phyloP scores from a whole-genome alignment of 305 asterid genomes.

The Fraxinus baroniana region DNA sequence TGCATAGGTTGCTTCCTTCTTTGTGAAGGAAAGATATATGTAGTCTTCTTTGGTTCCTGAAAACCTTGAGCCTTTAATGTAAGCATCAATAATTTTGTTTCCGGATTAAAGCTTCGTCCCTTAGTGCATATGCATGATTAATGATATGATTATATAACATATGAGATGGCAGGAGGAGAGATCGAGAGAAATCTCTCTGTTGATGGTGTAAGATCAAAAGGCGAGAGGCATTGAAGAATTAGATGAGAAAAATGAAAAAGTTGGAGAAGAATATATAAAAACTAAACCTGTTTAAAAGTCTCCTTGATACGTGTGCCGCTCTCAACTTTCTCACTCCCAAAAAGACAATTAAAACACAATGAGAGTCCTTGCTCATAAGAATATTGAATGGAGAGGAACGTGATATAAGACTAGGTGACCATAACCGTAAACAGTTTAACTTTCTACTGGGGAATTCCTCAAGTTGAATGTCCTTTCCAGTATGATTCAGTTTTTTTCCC shows the following conservation, averaged over 20 bases:
- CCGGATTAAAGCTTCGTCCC: not conserved
- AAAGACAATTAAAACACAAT: not conserved
- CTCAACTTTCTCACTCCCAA: not conserved
- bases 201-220: not conserved
- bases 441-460: not conserved
- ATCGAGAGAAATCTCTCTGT: not conserved
- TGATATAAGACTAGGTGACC: not conserved
- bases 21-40: not conserved
- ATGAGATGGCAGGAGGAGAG: not conserved
- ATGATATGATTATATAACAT: not conserved
- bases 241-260: not conserved
- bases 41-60: not conserved
- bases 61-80: not conserved
- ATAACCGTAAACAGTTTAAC: not conserved
- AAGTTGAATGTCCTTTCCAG: not conserved
- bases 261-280: not conserved
- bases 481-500: not conserved
- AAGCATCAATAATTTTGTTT: not conserved
- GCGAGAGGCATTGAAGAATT: not conserved
- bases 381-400: not conserved
- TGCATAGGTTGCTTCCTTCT: not conserved
- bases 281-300: not conserved
- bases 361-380: not conserved
- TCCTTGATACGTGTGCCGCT: not conserved
- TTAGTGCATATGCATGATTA: not conserved